Evolutionary conservation across 2,329 filamentous ascomycete species (phyloP).

Genomic region (Phyllosticta citribraziliensis): DNA sequence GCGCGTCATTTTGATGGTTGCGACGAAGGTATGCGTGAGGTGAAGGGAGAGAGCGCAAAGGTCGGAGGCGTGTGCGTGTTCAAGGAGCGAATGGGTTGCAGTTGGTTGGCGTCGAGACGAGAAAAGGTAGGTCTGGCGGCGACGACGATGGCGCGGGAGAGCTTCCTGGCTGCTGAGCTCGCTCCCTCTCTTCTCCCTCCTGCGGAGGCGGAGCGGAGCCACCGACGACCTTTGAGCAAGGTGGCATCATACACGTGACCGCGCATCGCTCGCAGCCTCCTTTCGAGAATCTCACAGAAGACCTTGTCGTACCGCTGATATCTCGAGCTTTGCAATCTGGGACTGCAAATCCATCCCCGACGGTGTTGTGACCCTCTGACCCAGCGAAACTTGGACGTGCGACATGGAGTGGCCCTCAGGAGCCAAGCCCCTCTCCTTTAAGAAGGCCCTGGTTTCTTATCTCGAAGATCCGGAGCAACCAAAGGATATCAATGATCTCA

Average conservation of each 20-base stretch:
- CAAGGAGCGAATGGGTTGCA: slow-evolving; percentile 2
- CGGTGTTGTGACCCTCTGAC: neutral
- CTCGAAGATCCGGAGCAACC: slow-evolving; percentile 2
- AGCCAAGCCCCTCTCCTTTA: neutral
- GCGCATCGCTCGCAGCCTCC: neutral
- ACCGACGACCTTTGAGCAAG: neutral
- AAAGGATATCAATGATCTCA: neutral
- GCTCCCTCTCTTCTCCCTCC: neutral
- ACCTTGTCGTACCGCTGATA: neutral
- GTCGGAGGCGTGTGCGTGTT: neutral
- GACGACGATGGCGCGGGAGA: neutral
- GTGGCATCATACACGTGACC: neutral
- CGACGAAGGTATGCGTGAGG: neutral
- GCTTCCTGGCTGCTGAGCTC: neutral
- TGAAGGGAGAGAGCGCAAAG: neutral
- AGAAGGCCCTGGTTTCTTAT: neutral
- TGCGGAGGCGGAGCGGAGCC: neutral
- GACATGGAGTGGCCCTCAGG: slow-evolving; percentile 8
- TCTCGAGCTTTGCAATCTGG: neutral
- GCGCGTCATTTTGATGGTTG: slow-evolving; percentile 61
- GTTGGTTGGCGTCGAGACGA: neutral
- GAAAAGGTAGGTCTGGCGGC: neutral
- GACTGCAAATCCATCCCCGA: neutral
- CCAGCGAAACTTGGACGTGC: neutral
- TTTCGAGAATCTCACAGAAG: neutral